Evolutionary conservation across 495 filamentous ascomycete species (phyloP).

Genomic region (Amorphotheca resinae): DNA sequence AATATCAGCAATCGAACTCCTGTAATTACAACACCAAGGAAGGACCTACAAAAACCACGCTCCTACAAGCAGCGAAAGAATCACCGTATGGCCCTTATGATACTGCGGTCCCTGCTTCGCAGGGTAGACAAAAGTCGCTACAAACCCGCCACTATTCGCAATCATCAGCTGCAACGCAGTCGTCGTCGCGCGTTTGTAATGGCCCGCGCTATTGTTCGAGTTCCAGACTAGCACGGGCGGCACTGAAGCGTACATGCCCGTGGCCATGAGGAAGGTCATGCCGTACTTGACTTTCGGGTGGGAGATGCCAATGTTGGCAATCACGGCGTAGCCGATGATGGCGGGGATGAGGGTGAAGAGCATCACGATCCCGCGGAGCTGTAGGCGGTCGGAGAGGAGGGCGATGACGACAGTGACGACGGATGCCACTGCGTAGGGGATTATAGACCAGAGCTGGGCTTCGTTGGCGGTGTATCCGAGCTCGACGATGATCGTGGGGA

Average conservation of each 20-base stretch:
- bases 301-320: slow-evolving; percentile 41
- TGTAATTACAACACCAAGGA: not conserved
- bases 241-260: slow-evolving; percentile 66
- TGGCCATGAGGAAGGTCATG: slow-evolving; percentile 58
- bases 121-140: slow-evolving; percentile 61
- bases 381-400: slow-evolving; percentile 41
- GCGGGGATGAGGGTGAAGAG: slow-evolving; percentile 35
- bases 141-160: slow-evolving; percentile 59
- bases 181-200: slow-evolving; percentile 65
- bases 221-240: slow-evolving; percentile 73
- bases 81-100: slow-evolving; percentile 45
- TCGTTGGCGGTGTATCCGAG: slow-evolving; percentile 51
- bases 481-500: slow-evolving; percentile 58
- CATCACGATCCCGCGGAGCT: slow-evolving; percentile 42
- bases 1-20: not conserved
- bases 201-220: slow-evolving; percentile 70
- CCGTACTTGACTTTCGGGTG: slow-evolving; percentile 55
- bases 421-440: slow-evolving; percentile 53
- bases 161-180: slow-evolving; percentile 78
- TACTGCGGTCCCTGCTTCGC: slow-evolving; percentile 43
- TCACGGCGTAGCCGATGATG: slow-evolving; percentile 57
- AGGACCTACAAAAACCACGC: slow-evolving; percentile 53
- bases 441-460: slow-evolving; percentile 57
- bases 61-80: slow-evolving; percentile 43
- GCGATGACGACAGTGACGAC: slow-evolving; percentile 41